These are phyloP conservation scores for Alternaria ethzedia DNA, from an alignment of 2,329 filamentous ascomycete species.

Conservation along the genomic window DNA sequence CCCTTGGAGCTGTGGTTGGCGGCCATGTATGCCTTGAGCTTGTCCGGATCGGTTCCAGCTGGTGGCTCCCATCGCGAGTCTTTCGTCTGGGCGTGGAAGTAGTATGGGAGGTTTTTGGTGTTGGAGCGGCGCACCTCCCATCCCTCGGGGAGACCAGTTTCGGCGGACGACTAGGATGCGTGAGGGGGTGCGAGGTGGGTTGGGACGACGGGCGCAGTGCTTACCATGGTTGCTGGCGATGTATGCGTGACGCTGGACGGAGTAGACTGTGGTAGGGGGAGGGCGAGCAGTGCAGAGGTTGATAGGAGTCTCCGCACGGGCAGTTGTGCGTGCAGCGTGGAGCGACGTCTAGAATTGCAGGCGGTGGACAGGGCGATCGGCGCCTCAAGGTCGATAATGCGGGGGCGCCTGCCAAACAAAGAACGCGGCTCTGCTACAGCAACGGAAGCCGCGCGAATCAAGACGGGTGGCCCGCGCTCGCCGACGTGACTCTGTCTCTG, in stretches of 20 bases:
- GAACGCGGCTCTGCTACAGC: constrained; percentile 4
- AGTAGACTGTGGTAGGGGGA: not conserved
- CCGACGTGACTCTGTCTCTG: not conserved
- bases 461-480: constrained; percentile 9
- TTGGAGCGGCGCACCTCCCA: constrained; percentile 99
- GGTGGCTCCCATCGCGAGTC: constrained; percentile 97
- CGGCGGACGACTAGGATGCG: constrained; percentile 33
- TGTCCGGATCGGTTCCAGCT: constrained; percentile 83
- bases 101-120: constrained; percentile 98
- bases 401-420: constrained; percentile 24
- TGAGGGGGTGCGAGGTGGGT: constrained; percentile 25
- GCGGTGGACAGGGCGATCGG: constrained; percentile 28
- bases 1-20: constrained; percentile 73
- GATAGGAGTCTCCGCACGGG: constrained; percentile 5
- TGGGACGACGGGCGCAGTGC: constrained; percentile 12
- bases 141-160: constrained; percentile 74
- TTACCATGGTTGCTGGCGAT: constrained; percentile 34
- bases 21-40: constrained; percentile 93
- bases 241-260: not conserved
- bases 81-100: constrained; percentile 88
- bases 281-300: not conserved
- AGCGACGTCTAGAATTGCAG: constrained; percentile 12
- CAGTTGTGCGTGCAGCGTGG: constrained; percentile 4
- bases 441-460: constrained; percentile 10
- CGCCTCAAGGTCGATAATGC: constrained; percentile 23